Evolutionary conservation across 2,329 filamentous ascomycete genomes (phyloP).

Genomic region (Colletotrichum echinochloae): DNA sequence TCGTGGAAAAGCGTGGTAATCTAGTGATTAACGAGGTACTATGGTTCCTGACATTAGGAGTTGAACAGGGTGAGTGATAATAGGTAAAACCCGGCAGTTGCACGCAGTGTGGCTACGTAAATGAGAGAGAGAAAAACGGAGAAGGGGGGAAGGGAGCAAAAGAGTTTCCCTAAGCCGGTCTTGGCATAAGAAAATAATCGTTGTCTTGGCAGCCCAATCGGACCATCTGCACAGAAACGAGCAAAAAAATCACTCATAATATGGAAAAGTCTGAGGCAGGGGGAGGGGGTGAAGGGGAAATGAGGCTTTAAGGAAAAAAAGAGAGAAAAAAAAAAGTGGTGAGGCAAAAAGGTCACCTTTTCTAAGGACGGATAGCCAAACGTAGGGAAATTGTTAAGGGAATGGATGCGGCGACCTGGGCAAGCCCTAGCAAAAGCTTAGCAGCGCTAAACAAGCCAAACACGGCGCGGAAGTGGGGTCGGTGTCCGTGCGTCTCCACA

Average conservation of each 20-base stretch:
- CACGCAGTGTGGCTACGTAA: conserved; percentile 25
- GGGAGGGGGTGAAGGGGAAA: neutral
- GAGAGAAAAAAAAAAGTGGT: neutral
- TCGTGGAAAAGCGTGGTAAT: neutral
- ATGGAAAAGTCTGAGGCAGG: neutral
- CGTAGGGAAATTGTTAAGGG: conserved; percentile 25
- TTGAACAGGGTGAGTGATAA: neutral
- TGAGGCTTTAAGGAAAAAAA: neutral
- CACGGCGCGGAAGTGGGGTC: conserved; percentile 1
- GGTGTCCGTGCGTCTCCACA: neutral
- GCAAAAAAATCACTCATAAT: conserved; percentile 30
- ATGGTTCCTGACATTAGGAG: neutral
- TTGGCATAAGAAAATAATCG: conserved; percentile 19
- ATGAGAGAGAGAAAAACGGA: too few species aligned
- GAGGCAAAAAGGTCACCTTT: conserved; percentile 31
- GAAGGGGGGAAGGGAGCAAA: neutral
- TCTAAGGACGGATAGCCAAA: conserved; percentile 33
- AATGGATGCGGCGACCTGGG: conserved; percentile 35
- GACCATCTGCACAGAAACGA: conserved; percentile 10
- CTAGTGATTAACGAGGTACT: neutral
- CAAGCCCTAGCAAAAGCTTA: conserved; percentile 40
- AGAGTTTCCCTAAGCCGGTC: neutral
- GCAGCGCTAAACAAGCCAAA: conserved; percentile 40
- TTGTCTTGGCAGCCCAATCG: conserved; percentile 37
- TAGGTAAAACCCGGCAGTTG: neutral